phyloP scores from a whole-genome alignment of 2,329 filamentous ascomycete species.

The Pleomassaria siparia region DNA sequence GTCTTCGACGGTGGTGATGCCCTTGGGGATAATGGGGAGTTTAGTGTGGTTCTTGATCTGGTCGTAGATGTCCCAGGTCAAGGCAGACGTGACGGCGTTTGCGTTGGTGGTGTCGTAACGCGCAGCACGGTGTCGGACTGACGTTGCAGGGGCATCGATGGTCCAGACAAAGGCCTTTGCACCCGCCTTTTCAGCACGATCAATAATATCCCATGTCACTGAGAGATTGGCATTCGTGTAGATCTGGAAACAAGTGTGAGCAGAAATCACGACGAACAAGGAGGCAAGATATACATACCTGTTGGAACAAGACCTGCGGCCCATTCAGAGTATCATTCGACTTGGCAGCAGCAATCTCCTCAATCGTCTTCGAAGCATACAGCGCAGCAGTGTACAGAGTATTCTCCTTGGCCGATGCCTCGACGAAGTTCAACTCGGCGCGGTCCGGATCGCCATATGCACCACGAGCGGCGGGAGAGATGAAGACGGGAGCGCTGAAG shows the following conservation, averaged over 20 bases:
- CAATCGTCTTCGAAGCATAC: conserved; percentile 29
- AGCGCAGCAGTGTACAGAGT: conserved; percentile 51
- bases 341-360: conserved; percentile 28
- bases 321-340: conserved; percentile 9
- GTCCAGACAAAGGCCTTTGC: conserved; percentile 38
- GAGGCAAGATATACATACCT: conserved; percentile 8
- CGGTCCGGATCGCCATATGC: conserved; percentile 43
- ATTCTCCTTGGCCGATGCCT: conserved; percentile 47
- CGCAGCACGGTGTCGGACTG: conserved; percentile 28
- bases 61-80: conserved; percentile 21
- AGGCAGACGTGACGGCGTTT: conserved; percentile 12
- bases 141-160: conserved; percentile 33
- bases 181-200: conserved; percentile 25
- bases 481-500: conserved; percentile 54
- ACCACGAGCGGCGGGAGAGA: conserved; percentile 40
- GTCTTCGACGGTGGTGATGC: conserved; percentile 35
- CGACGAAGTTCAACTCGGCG: conserved; percentile 51
- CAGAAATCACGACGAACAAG: not conserved
- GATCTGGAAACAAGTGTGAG: conserved; percentile 7
- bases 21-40: conserved; percentile 38
- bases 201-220: conserved; percentile 24
- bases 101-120: conserved; percentile 20
- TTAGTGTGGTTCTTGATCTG: conserved; percentile 30
- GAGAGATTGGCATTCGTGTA: conserved; percentile 31
- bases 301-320: conserved; percentile 38